Base-by-base conservation (phyloP, 306 rosid genomes). In the Lathyrus oleraceus region DNA sequence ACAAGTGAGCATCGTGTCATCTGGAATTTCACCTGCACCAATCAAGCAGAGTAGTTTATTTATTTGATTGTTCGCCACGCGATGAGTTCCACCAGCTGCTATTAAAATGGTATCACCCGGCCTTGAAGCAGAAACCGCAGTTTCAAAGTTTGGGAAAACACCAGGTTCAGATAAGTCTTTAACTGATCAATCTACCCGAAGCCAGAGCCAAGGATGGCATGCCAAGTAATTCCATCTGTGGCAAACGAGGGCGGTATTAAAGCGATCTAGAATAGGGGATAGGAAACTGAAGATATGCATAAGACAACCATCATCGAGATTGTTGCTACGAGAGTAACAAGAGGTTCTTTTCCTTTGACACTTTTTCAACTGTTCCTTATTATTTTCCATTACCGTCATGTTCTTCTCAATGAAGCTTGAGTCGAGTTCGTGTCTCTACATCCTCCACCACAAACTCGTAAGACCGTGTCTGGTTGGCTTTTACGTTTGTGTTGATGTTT, bases 171-270 rank as follows among this genome's bases (percentile, higher is more conserved):
- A 82, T 54, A 68, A 73, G 64, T 88, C 86, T 73, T 86, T 88
- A 63, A 82, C 80, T 0, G 94, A 87, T 68, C 92, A 83, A 72
- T 93, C 98, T 38, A 93, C 98, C 67, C 98, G 87, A 67, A 93
- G 86, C 98, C 98, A 93, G 62, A 88, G 66, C 32, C 89, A 90
- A 80, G 97, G 98, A 72, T 93, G 97, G 82, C 98, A 93, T 10
- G 97, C 97, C 89, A 93, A 78, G 85, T 84, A 85, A 61, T 82
- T 83, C 97, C 97, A 93, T 88, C 97, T 93, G 98, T 82, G 89
- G 98, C 97, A 93, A 90, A 90, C 98, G 90, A 93, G 96, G 90
- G 98, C 98, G 81, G 97, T 76, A 91, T 93, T 90, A 93, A 90
- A 88, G 89, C 97, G 96, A 90, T 93, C 98, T 71, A 97, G 97